Evolutionary conservation across 768 basidiomycete genomes (phyloP), one percentile per base, ranked within the genome.

Genomic region (Tylopilus vinaceipallidus): DNA sequence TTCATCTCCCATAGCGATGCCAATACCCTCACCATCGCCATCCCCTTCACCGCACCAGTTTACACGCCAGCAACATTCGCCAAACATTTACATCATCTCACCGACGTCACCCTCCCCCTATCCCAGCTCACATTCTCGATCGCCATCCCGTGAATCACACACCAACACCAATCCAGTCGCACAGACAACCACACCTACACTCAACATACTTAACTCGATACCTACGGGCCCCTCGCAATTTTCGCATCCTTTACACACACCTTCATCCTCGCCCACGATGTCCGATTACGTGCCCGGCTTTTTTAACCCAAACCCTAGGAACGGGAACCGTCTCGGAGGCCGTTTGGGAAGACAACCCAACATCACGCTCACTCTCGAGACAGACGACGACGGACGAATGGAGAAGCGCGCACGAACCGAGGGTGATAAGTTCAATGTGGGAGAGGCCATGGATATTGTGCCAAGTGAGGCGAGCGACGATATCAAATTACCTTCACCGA

Each of bases 11-110:
- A 9, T 52, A 20, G 23, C 58, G 10, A 43, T 54, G 27, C 16
- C 54, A 8, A 44, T 62, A 2, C 57, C 49, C 12, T 66, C 65
- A 0, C 63, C 66, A 1, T 69, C 65, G 0, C 67, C 65, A 0
- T 69, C 65, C 0, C 62, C 60, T 2, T 65, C 65, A 2, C 66
- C 65, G 0, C 50, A 62, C 40, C 26, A 43, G 27, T 42, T 52
- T 10, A 39, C 51, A 4, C 50, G 50, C 4, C 54, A 47, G 7
- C 65, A 41, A 11, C 49, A 68, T 35, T 80, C 75, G 45, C 86
- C 87, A 9, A 84, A 87, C 55, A 88, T 90, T 57, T 86, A 77
- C 61, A 75, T 91, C 56, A 90, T 85, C 3, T 83, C 84, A 0
- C 85, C 88, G 3, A 68, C 71, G 0, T 74, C 77, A 3, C 62